These are phyloP conservation scores for Abrus precatorius DNA, from an alignment of 306 rosid genomes.

Conservation along the genomic window DNA sequence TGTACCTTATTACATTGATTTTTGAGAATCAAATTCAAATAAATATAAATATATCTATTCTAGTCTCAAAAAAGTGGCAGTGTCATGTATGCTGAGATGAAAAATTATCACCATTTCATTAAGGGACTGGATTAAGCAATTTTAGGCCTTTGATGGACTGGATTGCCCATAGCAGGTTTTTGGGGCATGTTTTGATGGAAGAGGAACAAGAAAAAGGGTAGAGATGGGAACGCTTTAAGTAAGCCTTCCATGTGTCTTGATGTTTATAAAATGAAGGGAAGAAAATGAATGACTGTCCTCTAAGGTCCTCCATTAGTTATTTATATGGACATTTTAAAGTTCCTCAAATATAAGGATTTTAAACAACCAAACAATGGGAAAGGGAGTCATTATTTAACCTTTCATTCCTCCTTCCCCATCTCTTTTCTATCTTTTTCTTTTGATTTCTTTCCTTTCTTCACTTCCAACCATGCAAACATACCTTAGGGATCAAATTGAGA, in stretches of 20 bases:
- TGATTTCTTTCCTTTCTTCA: slow-evolving; percentile 1
- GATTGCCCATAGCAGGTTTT: slow-evolving; percentile 12
- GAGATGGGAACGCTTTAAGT: background rate
- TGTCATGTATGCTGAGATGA: slow-evolving; percentile 1
- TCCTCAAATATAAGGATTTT: background rate
- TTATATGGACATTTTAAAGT: slow-evolving; percentile 1
- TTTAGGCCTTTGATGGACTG: background rate
- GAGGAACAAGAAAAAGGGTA: background rate
- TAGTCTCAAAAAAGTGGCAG: background rate
- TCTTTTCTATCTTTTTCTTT: background rate
- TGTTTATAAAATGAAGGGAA: slow-evolving; percentile 3
- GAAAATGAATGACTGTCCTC: background rate
- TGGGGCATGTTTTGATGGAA: background rate
- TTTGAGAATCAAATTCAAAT: background rate
- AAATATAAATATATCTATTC: background rate
- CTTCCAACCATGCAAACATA: slow-evolving; percentile 11
- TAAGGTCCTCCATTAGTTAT: background rate
- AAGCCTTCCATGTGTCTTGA: background rate
- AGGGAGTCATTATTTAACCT: background rate
- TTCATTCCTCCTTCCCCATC: background rate
- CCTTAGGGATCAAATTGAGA: slow-evolving; percentile 16
- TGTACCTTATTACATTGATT: background rate
- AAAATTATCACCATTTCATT: background rate
- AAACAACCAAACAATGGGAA: background rate
- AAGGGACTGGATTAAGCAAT: slow-evolving; percentile 12